Evolutionary conservation across 768 basidiomycete genomes (phyloP), one percentile per base, ranked within the genome.

Genomic region (Amyloporia xantha): DNA sequence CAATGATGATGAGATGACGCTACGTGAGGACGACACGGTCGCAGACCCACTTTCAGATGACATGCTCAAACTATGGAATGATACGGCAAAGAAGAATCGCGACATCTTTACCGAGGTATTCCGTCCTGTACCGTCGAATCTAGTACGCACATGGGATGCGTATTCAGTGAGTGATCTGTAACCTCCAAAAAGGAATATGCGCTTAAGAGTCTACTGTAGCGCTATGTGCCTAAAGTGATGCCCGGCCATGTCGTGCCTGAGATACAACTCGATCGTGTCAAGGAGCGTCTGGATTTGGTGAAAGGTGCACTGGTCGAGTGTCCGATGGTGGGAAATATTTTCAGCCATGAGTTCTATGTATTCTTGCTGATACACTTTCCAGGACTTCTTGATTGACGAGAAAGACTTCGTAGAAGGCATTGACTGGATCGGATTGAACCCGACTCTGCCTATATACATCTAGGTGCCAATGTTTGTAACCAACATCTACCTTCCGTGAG

Each of bases 361-460:
- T 21, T 4, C 10, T 19, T 37, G 47, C 38, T 38, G 25, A 19
- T 36, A 10, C 48, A 2, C 17, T 26, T 10, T 44, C 19, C 56
- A 89, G 87, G 84, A 91, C 63, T 93, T 92, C 75, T 70, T 93
- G 42, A 87, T 88, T 42, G 88, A 90, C 51, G 78, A 91, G 53
- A 81, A 79, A 56, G 79, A 78, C 1, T 79, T 91, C 41, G 78
- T 81, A 10, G 74, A 75, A 51, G 84, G 83, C 0, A 70, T 80
- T 1, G 83, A 86, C 47, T 91, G 89, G 89, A 69, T 62, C 15
- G 82, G 77, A 4, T 67, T 89, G 30, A 84, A 89, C 65, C 88
- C 88, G 3, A 82, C 84, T 2, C 67, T 91, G 47, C 87, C 86
- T 0, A 82, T 91, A 52, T 91, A 86, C 61, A 81, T 91, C 41